These are phyloP conservation scores for Nannochloris sp. DNA, from an alignment of 139 green algal species.

Conservation along the genomic window DNA sequence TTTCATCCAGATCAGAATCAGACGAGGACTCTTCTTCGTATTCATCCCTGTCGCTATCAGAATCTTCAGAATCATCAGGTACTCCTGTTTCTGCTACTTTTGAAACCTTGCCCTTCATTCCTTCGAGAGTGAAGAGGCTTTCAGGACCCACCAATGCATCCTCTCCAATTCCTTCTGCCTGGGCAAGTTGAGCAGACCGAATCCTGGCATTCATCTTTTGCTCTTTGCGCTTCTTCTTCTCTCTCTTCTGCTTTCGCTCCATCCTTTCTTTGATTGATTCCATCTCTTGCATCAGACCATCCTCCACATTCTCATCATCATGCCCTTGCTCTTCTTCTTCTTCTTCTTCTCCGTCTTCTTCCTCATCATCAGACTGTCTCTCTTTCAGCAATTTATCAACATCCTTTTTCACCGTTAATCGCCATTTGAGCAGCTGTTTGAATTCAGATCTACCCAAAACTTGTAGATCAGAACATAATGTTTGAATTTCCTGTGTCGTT, in stretches of 20 bases:
- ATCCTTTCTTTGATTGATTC: constrained; percentile 56
- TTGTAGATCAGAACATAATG: constrained; percentile 79
- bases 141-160: constrained; percentile 19
- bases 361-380: constrained; percentile 1
- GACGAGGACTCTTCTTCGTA: constrained; percentile 14
- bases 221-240: constrained; percentile 57
- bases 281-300: constrained; percentile 82
- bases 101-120: constrained; percentile 4
- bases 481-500: constrained; percentile 70
- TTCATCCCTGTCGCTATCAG: constrained; percentile 1
- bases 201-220: constrained; percentile 69
- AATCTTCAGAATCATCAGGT: constrained; percentile 6
- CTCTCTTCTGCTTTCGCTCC: constrained; percentile 52
- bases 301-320: constrained; percentile 44
- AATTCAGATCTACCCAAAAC: constrained; percentile 81
- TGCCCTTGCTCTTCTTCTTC: constrained; percentile 3
- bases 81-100: constrained; percentile 7
- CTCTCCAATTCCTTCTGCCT: constrained; percentile 41
- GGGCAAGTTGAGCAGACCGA: constrained; percentile 44
- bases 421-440: constrained; percentile 88
- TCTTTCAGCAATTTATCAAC: constrained; percentile 16
- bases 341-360: background rate
- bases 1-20: constrained; percentile 41
- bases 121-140: constrained; percentile 35
- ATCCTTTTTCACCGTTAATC: constrained; percentile 24